Evolutionary conservation across 2,329 filamentous ascomycete species (phyloP), one percentile per base, ranked within the genome.

Genomic region (Venturia nashicola): DNA sequence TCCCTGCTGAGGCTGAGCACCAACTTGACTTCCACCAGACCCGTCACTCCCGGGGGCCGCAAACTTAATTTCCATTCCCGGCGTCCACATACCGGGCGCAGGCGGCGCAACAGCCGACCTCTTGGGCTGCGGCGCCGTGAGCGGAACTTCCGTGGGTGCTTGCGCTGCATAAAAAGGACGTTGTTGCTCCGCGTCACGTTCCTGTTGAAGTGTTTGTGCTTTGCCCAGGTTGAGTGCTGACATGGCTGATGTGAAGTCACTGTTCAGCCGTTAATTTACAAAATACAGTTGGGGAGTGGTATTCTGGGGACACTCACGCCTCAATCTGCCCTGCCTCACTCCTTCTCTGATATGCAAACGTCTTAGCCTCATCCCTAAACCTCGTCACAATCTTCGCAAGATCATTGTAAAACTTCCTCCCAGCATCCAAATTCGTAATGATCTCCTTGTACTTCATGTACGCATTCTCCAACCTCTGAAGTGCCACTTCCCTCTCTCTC

Each of bases 361-460:
- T 83, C 68, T 84, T 84, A 65, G 86, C 86, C 43, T 90, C 89
- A 68, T 97, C 93, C 20, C 91, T 82, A 73, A 97, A 97, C 11
- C 87, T 82, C 44, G 86, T 87, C 0, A 96, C 89, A 67, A 97
- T 91, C 75, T 88, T 90, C 59, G 89, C 90, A 5, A 99, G 81
- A 71, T 97, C 92, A 69, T 99, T 99, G 78, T 97, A 99, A 73
- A 99, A 99, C 73, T 94, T 97, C 62, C 93, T 82, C 0, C 91
- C 94, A 0, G 89, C 90, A 68, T 97, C 93, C 2, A 97, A 81
- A 71, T 97, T 96, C 68, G 85, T 90, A 65, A 96, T 86, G 64
- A 97, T 90, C 73, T 99, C 93, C 76, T 96, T 96, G 79, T 97
- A 97, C 76, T 93, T 95, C 75, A 91, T 86, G 73, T 96, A 97